Evolutionary conservation across 345 rosid genomes (phyloP).

Genomic region (Camelina hispida): DNA sequence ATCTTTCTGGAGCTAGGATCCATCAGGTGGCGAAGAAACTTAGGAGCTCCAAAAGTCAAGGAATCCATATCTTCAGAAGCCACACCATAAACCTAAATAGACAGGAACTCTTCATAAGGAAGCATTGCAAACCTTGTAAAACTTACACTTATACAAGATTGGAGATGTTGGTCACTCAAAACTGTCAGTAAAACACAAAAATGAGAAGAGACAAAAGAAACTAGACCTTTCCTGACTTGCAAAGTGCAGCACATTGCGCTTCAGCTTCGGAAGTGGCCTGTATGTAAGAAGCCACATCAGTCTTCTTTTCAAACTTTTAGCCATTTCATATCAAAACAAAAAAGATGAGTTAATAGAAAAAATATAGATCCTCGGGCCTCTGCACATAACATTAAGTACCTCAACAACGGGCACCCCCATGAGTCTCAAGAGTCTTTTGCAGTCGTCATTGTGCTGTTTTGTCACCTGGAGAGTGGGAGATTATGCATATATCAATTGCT

Average conservation of each 20-base stretch:
- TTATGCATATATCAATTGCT: constrained; percentile 17
- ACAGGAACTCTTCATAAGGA: constrained; percentile 15
- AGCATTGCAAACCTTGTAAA: constrained; percentile 6
- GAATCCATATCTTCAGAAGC: constrained; percentile 99
- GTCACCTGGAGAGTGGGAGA: constrained; percentile 64
- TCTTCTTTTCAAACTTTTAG: constrained; percentile 9
- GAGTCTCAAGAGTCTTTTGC: constrained; percentile 79
- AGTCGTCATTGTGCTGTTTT: constrained; percentile 87
- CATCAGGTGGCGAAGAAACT: constrained; percentile 96
- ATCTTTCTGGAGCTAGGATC: constrained; percentile 92
- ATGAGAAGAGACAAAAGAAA: constrained; percentile 29
- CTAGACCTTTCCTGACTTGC: constrained; percentile 83
- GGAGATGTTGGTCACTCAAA: neutral
- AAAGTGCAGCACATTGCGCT: constrained; percentile 92
- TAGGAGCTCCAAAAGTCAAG: constrained; percentile 93
- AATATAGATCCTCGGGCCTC: neutral
- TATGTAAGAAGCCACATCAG: constrained; percentile 34
- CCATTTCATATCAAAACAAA: constrained; percentile 10
- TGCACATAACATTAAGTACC: constrained; percentile 46
- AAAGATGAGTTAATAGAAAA: neutral
- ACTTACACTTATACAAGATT: constrained; percentile 4
- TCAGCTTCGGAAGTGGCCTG: constrained; percentile 98
- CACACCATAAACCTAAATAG: constrained; percentile 85
- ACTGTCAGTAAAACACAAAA: neutral
- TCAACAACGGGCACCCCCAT: constrained; percentile 96